Evolutionary conservation across 2,329 filamentous ascomycete genomes (phyloP), one percentile per base, ranked within the genome.

Genomic region (Periconia sp.): DNA sequence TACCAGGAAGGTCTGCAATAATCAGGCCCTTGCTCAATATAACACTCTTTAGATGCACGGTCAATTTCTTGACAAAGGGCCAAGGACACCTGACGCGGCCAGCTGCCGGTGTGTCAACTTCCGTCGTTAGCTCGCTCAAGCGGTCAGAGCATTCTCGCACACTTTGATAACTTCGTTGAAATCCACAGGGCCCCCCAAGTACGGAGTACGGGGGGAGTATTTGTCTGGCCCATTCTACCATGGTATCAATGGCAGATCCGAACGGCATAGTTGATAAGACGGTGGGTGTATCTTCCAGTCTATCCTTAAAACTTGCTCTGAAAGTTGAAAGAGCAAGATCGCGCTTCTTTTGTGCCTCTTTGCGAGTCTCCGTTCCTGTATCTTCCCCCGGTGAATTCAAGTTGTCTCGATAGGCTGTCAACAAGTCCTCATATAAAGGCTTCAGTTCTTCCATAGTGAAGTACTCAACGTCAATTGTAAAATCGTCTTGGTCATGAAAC

Each of bases 1-100:
- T 20, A 79, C 77, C 78, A 23, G 79, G 79, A 17, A 82, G 72
- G 53, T 82, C 79, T 0, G 79, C 79, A 7, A 82, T 69, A 3
- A 81, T 62, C 1, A 82, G 68, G 0, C 79, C 80, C 49, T 75
- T 77, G 52, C 77, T 79, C 9, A 82, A 60, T 17, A 82, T 79
- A 54, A 79, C 64, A 0, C 79, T 73, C 14, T 77, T 75, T 11
- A 75, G 56, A 41, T 67, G 77, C 0, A 82, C 77, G 47, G 77
- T 75, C 20, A 80, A 72, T 52, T 76, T 80, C 35, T 67, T 68
- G 18, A 81, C 76, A 40, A 74, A 80, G 0, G 79, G 79, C 79
- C 79, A 81, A 1, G 61, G 45, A 2, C 66, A 64, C 1, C 68
- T 60, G 1, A 52, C 27, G 41, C 31, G 19, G 9, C 23, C 40